These are phyloP conservation scores for Raphanus hybrid DNA, from an alignment of 441 rosid genomes.

Conservation along the genomic window DNA sequence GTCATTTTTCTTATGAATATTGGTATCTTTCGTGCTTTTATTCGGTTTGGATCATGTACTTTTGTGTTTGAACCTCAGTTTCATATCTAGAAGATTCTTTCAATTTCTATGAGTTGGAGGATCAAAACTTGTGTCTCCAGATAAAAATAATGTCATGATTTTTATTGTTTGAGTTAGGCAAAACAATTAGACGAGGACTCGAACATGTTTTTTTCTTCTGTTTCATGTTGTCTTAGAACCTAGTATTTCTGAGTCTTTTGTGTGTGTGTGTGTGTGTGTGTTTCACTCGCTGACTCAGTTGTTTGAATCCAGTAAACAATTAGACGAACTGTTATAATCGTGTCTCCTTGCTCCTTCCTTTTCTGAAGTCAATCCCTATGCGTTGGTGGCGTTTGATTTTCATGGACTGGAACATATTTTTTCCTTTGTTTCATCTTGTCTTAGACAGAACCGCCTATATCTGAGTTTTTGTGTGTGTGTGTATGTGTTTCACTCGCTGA, in stretches of 20 bases:
- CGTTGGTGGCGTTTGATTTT: not conserved
- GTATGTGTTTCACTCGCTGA: conserved; percentile 1
- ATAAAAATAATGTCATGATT: not conserved
- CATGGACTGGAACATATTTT: not conserved
- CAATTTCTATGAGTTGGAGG: not conserved
- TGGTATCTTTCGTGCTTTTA: not conserved
- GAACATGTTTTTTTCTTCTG: no score
- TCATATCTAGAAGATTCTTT: not conserved
- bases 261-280: no score
- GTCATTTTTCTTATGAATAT: not conserved
- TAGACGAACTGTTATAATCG: not conserved
- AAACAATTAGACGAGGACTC: no score
- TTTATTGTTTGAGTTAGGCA: not conserved
- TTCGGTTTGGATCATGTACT: not conserved
- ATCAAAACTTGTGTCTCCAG: conserved; percentile 1
- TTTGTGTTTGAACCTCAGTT: not conserved
- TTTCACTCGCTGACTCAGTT: no score
- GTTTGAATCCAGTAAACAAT: not conserved
- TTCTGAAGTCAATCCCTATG: not conserved
- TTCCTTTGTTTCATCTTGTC: not conserved
- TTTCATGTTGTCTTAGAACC: no score
- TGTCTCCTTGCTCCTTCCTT: not conserved
- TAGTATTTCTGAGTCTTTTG: no score
- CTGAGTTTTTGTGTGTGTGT: not conserved
- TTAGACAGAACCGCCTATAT: not conserved